A percentile compares a stretch with the other conserved stretches of the same genome.
These are phyloP conservation scores for Datura wrightii DNA, from an alignment of 257 asterid species.

Conservation along the genomic window DNA sequence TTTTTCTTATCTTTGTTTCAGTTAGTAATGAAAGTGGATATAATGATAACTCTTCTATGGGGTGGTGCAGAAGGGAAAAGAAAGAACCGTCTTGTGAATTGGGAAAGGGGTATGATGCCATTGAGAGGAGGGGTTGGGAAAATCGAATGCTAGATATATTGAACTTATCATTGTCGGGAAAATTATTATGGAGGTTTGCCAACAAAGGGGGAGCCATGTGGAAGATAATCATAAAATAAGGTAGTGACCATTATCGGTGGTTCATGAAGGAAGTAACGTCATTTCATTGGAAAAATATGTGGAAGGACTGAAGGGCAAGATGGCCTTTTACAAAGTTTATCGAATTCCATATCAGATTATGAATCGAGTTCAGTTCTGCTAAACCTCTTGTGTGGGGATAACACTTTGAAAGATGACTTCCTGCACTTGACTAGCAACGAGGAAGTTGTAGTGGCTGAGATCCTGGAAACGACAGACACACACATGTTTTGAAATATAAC, in stretches of 20 bases:
- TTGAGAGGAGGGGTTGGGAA: not conserved
- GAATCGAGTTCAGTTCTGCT: not conserved
- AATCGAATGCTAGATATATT: not conserved
- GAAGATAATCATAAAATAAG: not conserved
- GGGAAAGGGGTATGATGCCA: not conserved
- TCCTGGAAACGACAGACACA: not conserved
- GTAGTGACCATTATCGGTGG: not conserved
- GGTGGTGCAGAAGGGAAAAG: not conserved
- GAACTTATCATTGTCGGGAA: not conserved
- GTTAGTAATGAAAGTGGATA: not conserved
- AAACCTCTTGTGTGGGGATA: not conserved
- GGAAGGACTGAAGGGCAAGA: not conserved
- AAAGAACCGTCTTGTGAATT: conserved; percentile 1
- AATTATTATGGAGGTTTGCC: not conserved
- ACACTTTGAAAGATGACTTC: not conserved
- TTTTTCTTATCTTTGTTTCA: not conserved
- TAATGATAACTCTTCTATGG: not conserved
- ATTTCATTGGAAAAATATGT: not conserved
- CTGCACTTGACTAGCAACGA: not conserved
- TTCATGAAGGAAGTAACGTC: not conserved
- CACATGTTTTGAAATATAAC: not conserved
- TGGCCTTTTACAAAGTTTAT: not conserved
- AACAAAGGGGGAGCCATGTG: conserved; percentile 4
- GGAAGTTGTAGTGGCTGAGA: not conserved
- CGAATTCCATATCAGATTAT: not conserved